Evolutionary conservation across 2,329 filamentous ascomycete species (phyloP), one percentile per base, ranked within the genome.

Genomic region (Sarocladium brachiariae): DNA sequence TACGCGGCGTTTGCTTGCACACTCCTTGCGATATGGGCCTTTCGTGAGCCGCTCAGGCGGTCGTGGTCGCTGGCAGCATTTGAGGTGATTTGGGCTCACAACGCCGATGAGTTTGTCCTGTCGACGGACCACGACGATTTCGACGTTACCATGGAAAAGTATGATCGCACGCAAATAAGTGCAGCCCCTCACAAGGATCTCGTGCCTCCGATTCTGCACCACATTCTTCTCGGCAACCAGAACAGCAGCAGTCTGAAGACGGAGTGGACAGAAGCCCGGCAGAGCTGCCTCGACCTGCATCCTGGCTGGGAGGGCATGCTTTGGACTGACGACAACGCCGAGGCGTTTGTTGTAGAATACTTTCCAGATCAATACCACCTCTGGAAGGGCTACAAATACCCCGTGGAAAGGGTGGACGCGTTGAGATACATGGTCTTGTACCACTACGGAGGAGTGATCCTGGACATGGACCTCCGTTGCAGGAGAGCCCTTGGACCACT

Each of bases 351-450:
- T 57, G 74, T 75, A 24, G 71, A 73, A 27, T 78, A 88, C 63
- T 88, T 87, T 57, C 80, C 84, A 2, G 87, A 83, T 81, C 89
- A 87, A 63, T 66, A 85, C 10, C 75, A 81, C 50, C 88, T 83
- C 0, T 89, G 84, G 58, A 78, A 85, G 58, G 76, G 75, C 54
- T 89, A 89, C 66, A 74, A 71, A 18, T 86, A 84, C 61, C 81
- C 83, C 6, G 87, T 89, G 52, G 83, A 88, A 64, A 80, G 84
- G 52, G 84, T 84, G 37, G 85, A 89, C 59, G 73, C 84, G 16
- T 84, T 89, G 55, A 76, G 86, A 46, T 89, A 89, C 68, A 88
- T 89, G 61, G 76, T 88, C 18, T 74, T 89, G 31, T 74, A 82
- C 48, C 78, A 87, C 64, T 89, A 78, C 61, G 86, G 86, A 49